Base-by-base conservation (phyloP, 148 eudicot species). In the Diospyros lotus region DNA sequence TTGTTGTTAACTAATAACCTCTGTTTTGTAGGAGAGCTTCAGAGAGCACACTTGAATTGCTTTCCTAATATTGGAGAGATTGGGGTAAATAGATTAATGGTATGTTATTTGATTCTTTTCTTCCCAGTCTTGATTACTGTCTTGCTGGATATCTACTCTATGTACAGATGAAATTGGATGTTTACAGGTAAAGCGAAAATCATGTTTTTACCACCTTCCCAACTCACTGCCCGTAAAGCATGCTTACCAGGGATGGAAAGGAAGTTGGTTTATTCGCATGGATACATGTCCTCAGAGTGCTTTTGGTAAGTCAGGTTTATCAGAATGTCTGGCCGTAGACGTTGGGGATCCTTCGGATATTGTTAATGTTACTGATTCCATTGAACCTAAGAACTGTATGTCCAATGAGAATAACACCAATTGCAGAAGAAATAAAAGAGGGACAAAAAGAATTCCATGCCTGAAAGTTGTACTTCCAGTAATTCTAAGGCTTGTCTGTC, bases 1-100 rank as follows among this genome's bases (percentile, higher is more conserved):
- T 43, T 70, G 54, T 65, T 28, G 40, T 38, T 63, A 66, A 46
- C 43, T 74, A 69, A 75, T 65, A 4, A 39, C 55, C 62, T 18
- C 17, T 66, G 41, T 75, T 68, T 62, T 89, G 78, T 67, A 91
- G 97, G 88, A 79, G 87, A 86, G 77, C 69, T 91, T 18, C 85
- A 89, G 82, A 78, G 41, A 78, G 83, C 81, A 44, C 97, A 91
- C 77, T 39, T 84, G 59, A 80, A 63, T 73, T 86, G 84, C 77
- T 91, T 89, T 71, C 89, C 90, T 13, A 78, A 84, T 66, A 69
- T 87, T 76, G 93, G 97, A 65, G 75, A 73, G 65, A 84, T 89
- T 66, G 73, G 75, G 58, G 73, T 88, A 48, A 54, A 78, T 73
- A 80, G 79, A 58, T 61, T 89, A 53, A 85, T 80, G 91, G 89